These are phyloP conservation scores for Talaromyces sp. DNA, from an alignment of 2,329 filamentous ascomycete species.

Conservation along the genomic window DNA sequence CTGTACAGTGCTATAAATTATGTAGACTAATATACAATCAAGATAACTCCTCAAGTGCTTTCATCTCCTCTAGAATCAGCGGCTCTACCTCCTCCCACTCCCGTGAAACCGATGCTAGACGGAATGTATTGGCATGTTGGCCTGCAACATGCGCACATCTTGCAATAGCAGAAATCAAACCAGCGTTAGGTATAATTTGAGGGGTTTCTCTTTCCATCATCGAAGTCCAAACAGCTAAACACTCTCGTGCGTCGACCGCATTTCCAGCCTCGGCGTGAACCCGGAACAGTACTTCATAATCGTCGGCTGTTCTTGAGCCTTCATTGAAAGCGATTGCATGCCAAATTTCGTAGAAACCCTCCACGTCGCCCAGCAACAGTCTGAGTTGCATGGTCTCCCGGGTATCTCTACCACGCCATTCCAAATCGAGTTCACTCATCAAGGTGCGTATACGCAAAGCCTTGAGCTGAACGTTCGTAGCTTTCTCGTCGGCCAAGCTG, in stretches of 20 bases:
- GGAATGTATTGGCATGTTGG: background rate
- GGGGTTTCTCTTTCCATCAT: slow-evolving; percentile 59
- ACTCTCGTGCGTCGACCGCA: slow-evolving; percentile 43
- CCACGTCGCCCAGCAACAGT: slow-evolving; percentile 49
- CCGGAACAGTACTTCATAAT: slow-evolving; percentile 57
- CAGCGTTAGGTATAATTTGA: slow-evolving; percentile 44
- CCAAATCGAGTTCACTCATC: slow-evolving; percentile 20
- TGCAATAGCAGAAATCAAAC: slow-evolving; percentile 34
- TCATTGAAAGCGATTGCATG: slow-evolving; percentile 52
- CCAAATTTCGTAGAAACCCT: slow-evolving; percentile 61
- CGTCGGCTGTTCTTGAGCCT: slow-evolving; percentile 46
- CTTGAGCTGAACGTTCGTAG: background rate
- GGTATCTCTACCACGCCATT: background rate
- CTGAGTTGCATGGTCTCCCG: slow-evolving; percentile 26
- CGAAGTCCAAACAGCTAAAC: slow-evolving; percentile 53
- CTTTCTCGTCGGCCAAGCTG: slow-evolving; percentile 18
- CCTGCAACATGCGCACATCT: slow-evolving; percentile 32
- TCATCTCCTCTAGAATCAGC: slow-evolving; percentile 4
- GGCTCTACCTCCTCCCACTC: slow-evolving; percentile 1
- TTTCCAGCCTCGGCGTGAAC: slow-evolving; percentile 47
- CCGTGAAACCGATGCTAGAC: background rate
- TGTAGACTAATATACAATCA: background rate
- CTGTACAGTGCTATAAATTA: background rate
- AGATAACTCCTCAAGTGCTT: background rate
- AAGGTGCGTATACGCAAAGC: slow-evolving; percentile 26